These are phyloP conservation scores for Aspergillus cavernicola DNA, from an alignment of 495 filamentous ascomycete species.

Conservation along the genomic window DNA sequence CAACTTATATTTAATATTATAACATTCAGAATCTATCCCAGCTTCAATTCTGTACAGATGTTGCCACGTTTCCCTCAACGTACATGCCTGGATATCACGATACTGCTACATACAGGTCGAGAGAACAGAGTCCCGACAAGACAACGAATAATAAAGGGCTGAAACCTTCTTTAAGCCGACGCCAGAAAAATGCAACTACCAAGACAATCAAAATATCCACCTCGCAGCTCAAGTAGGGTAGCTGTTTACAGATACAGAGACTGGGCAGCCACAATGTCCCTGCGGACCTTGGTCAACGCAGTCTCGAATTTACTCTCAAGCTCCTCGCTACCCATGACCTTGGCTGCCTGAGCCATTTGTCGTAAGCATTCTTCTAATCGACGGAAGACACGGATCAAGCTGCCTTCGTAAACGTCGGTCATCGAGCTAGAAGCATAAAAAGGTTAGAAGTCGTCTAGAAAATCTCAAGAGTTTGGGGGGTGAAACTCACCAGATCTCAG, in stretches of 20 bases:
- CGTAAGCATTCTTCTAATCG: constrained; percentile 92
- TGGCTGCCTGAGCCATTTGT: constrained; percentile 94
- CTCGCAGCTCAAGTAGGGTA: background rate
- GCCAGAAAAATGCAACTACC: constrained; percentile 24
- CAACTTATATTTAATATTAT: no score
- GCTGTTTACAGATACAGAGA: constrained; percentile 69
- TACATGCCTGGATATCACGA: constrained; percentile 1
- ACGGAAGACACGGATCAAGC: constrained; percentile 90
- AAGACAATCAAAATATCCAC: constrained; percentile 9
- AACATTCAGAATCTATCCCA: no score
- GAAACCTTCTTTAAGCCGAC: constrained; percentile 20
- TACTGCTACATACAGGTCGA: background rate
- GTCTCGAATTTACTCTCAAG: constrained; percentile 84
- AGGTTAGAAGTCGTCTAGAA: constrained; percentile 8
- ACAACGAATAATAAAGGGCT: constrained; percentile 11
- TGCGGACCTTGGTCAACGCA: constrained; percentile 74
- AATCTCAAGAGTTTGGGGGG: background rate
- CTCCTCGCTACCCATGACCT: constrained; percentile 96
- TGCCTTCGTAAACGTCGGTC: constrained; percentile 97
- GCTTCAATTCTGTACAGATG: constrained; percentile 6
- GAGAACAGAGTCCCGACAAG: background rate
- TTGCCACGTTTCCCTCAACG: constrained; percentile 1
- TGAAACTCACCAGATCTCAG: constrained; percentile 81
- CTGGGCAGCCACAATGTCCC: constrained; percentile 92
- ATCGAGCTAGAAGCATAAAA: constrained; percentile 67